These are phyloP conservation scores for Mycogone perniciosa DNA, from an alignment of 2,329 filamentous ascomycete genomes.

Conservation along the genomic window DNA sequence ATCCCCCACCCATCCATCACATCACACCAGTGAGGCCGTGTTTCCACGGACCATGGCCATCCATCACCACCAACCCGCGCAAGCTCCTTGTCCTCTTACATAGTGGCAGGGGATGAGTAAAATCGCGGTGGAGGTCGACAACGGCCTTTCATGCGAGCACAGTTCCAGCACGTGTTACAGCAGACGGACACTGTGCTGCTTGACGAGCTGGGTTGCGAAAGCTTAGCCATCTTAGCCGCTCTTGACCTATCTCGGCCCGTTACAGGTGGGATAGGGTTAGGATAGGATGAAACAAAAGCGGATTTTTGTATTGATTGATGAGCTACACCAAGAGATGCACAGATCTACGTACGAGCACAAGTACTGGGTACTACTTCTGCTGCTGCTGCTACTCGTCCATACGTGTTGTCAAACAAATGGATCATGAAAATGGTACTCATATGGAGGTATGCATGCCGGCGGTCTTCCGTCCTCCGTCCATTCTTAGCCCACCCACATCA, in stretches of 20 bases:
- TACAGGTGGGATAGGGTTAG: background rate
- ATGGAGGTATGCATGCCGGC: too few species aligned
- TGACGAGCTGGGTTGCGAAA: background rate
- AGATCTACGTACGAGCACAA: too few species aligned
- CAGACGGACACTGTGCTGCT: conserved; percentile 2
- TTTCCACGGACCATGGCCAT: conserved; percentile 6
- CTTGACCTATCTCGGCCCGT: conserved; percentile 4
- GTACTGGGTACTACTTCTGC: too few species aligned
- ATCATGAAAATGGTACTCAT: too few species aligned
- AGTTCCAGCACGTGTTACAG: background rate
- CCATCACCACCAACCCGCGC: background rate
- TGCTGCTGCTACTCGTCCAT: too few species aligned
- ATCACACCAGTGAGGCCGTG: conserved; percentile 7
- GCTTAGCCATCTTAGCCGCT: conserved; percentile 1
- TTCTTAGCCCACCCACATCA: background rate
- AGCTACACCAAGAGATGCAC: too few species aligned
- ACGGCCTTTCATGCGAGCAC: background rate
- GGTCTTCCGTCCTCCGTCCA: too few species aligned
- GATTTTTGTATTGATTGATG: too few species aligned
- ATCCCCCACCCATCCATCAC: conserved; percentile 11
- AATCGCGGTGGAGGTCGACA: conserved; percentile 1
- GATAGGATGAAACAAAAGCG: background rate
- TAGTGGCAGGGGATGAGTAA: conserved; percentile 5
- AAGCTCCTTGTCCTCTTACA: background rate
- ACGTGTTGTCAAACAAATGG: too few species aligned